Conservation (phyloP, 768 basidiomycete genomes). For the Mrakia frigida region DNA sequence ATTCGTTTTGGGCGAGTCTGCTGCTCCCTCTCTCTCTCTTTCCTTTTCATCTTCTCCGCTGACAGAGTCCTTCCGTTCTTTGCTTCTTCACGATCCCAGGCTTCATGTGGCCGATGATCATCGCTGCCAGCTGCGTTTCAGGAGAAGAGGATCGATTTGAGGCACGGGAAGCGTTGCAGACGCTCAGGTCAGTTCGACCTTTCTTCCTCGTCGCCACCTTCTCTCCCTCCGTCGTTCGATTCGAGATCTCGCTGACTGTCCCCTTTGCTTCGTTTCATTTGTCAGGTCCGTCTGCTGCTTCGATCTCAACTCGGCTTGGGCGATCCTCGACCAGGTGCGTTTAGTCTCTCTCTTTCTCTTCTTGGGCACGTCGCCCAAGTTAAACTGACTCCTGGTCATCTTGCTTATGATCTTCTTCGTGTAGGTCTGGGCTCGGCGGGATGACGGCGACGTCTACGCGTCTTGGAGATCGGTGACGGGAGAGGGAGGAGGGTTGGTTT, state of each 20-base stretch:
- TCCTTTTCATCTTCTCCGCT: not conserved
- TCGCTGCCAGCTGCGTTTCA: not conserved
- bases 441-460: not conserved
- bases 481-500: not conserved
- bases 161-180: not conserved
- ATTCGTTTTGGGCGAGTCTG: not conserved
- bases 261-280: not conserved
- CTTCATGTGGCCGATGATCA: conserved; percentile 10
- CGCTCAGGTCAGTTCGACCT: conserved; percentile 14
- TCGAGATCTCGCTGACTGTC: not conserved
- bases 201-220: not conserved
- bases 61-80: not conserved
- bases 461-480: not conserved
- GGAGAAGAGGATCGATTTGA: not conserved
- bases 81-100: not conserved
- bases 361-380: not conserved
- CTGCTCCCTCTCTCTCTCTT: not conserved
- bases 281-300: conserved; percentile 18
- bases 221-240: no score
- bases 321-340: conserved; percentile 7
- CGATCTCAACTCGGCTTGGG: conserved; percentile 12
- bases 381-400: not conserved
- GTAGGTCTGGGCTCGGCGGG: conserved; percentile 10
- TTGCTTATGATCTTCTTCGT: not conserved
- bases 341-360: no score